Conservation (phyloP, 176 grass and related monocot genomes). For the Guadua angustifolia region DNA sequence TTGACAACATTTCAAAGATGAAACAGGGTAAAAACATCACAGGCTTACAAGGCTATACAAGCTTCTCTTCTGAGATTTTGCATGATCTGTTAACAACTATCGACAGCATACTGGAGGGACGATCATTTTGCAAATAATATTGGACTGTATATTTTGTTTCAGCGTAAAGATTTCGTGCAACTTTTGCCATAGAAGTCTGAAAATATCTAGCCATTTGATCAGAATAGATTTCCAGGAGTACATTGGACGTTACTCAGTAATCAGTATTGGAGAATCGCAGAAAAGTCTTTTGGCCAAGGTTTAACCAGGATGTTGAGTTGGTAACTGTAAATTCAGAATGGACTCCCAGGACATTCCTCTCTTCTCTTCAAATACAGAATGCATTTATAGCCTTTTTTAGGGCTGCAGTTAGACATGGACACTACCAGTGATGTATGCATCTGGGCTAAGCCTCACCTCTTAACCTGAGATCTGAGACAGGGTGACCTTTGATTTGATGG, state of each 20-base stretch:
- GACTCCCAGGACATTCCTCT: background rate
- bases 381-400: background rate
- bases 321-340: background rate
- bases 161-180: background rate
- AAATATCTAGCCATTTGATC: background rate
- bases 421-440: background rate
- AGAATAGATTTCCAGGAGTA: background rate
- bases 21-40: background rate
- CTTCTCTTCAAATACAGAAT: background rate
- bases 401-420: background rate
- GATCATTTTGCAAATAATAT: background rate
- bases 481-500: conserved; percentile 36
- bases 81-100: background rate
- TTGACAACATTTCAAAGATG: background rate
- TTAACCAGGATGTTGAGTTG: background rate
- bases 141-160: background rate
- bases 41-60: background rate
- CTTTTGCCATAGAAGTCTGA: background rate
- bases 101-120: background rate
- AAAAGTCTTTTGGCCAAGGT: background rate
- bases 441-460: background rate
- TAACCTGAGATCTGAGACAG: background rate
- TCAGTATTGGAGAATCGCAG: background rate
- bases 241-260: background rate
- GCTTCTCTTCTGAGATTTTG: background rate